Evolutionary conservation across 306 rosid species (phyloP).

Genomic region (Sicyos baderoa): DNA sequence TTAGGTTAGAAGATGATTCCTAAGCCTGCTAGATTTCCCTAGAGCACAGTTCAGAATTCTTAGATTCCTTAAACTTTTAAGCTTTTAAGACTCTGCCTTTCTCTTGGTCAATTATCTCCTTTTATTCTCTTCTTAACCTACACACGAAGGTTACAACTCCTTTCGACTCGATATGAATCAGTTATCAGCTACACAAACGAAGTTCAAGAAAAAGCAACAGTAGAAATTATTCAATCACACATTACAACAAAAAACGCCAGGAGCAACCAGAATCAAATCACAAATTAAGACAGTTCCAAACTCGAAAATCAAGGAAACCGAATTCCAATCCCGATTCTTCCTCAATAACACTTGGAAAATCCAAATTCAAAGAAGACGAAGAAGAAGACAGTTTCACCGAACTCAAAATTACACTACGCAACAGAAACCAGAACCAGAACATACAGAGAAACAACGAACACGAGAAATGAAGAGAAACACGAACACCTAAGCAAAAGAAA

Average conservation of each 20-base stretch:
- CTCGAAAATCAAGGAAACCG: neutral
- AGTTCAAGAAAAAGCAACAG: neutral
- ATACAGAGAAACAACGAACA: neutral
- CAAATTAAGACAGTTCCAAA: neutral
- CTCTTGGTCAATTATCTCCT: neutral
- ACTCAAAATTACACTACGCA: conserved; percentile 3
- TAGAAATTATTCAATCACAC: neutral
- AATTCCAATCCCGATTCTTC: conserved; percentile 10
- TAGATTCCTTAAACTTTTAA: conserved; percentile 3
- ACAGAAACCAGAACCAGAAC: neutral
- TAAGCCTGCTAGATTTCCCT: conserved; percentile 2
- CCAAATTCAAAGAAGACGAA: neutral
- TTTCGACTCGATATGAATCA: neutral
- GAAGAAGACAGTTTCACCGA: neutral
- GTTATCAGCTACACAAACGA: neutral
- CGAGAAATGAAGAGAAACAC: neutral
- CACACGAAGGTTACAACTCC: neutral
- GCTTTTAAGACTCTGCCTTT: neutral
- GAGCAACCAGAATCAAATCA: neutral
- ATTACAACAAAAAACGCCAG: neutral
- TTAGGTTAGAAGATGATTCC: neutral
- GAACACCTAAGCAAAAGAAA: neutral
- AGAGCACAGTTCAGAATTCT: neutral
- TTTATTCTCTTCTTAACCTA: conserved; percentile 3
- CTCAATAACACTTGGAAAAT: neutral